Conservation (phyloP, 495 filamentous ascomycete genomes). For the Articulospora tetracladia region DNA sequence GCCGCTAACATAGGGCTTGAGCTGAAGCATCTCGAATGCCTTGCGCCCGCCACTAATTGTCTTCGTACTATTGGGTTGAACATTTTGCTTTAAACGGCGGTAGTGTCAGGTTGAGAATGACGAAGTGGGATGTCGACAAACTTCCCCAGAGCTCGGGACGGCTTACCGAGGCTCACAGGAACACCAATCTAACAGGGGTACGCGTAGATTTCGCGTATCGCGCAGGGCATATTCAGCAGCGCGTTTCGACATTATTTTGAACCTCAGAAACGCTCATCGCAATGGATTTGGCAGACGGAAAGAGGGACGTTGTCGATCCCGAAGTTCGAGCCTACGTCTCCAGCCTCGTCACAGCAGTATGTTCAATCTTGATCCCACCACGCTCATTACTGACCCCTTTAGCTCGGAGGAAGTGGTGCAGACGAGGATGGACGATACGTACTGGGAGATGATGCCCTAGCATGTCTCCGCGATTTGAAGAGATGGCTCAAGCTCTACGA, state of each 20-base stretch:
- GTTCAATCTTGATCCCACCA: constrained; percentile 31
- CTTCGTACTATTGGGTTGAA: constrained; percentile 17
- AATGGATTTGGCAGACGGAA: constrained; percentile 49
- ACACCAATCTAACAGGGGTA: constrained; percentile 5
- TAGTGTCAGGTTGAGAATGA: neutral
- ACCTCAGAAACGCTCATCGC: constrained; percentile 2
- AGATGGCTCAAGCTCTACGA: constrained; percentile 95
- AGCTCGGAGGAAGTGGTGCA: constrained; percentile 85
- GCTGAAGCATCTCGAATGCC: constrained; percentile 48
- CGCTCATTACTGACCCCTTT: constrained; percentile 6
- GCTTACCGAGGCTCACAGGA: neutral
- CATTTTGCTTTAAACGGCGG: constrained; percentile 14
- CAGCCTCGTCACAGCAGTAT: constrained; percentile 85
- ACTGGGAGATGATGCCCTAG: constrained; percentile 89
- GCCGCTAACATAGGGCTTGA: constrained; percentile 46
- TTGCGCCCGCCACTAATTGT: constrained; percentile 24
- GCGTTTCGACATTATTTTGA: neutral
- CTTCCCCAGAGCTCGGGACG: neutral
- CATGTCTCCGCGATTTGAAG: constrained; percentile 87
- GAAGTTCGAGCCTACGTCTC: constrained; percentile 88
- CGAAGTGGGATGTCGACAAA: neutral
- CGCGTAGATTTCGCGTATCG: constrained; percentile 2
- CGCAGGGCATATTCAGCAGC: neutral
- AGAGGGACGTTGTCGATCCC: constrained; percentile 65
- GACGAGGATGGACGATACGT: constrained; percentile 80